Conservation (phyloP, 1,284 basidiomycete species). For the Fomitopsis schrenkii region DNA sequence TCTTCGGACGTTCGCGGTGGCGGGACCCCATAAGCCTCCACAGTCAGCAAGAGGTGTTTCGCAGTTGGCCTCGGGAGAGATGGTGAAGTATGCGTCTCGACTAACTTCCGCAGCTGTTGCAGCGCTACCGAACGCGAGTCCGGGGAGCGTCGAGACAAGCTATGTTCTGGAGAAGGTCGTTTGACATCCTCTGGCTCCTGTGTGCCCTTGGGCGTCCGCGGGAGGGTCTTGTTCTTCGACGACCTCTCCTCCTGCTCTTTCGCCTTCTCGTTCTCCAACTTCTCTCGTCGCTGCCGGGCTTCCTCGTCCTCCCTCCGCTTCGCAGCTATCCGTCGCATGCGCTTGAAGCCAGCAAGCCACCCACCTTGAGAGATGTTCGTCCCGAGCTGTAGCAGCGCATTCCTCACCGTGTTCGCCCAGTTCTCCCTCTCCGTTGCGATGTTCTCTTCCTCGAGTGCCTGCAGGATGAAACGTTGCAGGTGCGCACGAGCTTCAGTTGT, state of each 20-base stretch:
- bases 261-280: conserved; percentile 15
- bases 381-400: conserved; percentile 22
- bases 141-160: conserved; percentile 4
- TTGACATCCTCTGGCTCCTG: conserved; percentile 9
- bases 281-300: conserved; percentile 5
- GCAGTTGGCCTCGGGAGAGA: conserved; percentile 27
- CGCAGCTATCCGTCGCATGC: conserved; percentile 16
- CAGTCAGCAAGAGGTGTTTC: conserved; percentile 48
- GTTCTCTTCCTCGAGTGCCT: conserved; percentile 21
- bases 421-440: conserved; percentile 11
- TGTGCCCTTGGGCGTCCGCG: not conserved
- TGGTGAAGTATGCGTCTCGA: conserved; percentile 11
- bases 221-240: conserved; percentile 6
- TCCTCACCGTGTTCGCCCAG: conserved; percentile 22
- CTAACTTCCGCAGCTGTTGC: conserved; percentile 29
- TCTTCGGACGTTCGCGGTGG: conserved; percentile 25
- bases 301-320: conserved; percentile 11
- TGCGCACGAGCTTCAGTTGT: conserved; percentile 24
- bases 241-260: conserved; percentile 20
- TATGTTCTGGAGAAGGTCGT: conserved; percentile 1
- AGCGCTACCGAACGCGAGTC: conserved; percentile 13
- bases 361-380: conserved; percentile 20
- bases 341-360: conserved; percentile 27
- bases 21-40: conserved; percentile 27
- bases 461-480: conserved; percentile 20